These are phyloP conservation scores for Aspergillus ostianus DNA, from an alignment of 495 filamentous ascomycete species.

Conservation along the genomic window DNA sequence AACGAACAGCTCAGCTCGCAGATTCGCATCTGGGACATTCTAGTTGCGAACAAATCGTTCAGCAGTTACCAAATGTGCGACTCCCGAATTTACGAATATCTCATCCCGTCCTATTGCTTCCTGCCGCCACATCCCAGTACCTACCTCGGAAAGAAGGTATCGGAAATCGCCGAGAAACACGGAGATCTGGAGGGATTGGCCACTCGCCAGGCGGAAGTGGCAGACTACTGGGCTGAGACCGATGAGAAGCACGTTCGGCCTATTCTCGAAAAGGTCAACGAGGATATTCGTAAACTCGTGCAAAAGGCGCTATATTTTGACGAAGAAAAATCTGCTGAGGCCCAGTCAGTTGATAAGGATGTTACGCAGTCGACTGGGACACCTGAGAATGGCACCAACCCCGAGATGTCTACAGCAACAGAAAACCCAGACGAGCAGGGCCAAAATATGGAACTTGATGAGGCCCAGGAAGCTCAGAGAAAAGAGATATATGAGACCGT, in stretches of 20 bases:
- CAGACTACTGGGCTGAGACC: slow-evolving; percentile 74
- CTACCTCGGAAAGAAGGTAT: slow-evolving; percentile 76
- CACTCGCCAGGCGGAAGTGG: slow-evolving; percentile 70
- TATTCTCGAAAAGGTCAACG: slow-evolving; percentile 59
- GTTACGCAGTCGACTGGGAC: slow-evolving; percentile 7
- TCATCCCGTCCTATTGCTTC: slow-evolving; percentile 88
- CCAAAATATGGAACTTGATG: slow-evolving; percentile 2
- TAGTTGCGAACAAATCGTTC: slow-evolving; percentile 80
- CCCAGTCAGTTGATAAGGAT: slow-evolving; percentile 13
- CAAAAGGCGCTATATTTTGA: slow-evolving; percentile 38
- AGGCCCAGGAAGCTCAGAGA: slow-evolving; percentile 29
- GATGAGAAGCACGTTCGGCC: slow-evolving; percentile 75
- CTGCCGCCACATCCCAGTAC: slow-evolving; percentile 87
- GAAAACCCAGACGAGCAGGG: slow-evolving; percentile 9
- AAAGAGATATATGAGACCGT: slow-evolving; percentile 56
- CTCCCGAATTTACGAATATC: slow-evolving; percentile 92
- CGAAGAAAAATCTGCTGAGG: slow-evolving; percentile 22
- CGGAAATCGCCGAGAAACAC: slow-evolving; percentile 66
- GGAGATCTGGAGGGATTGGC: slow-evolving; percentile 66
- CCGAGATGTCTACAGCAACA: slow-evolving; percentile 3
- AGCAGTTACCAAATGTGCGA: slow-evolving; percentile 91
- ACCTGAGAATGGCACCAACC: neutral
- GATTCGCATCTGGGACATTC: slow-evolving; percentile 90
- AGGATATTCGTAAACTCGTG: slow-evolving; percentile 40
- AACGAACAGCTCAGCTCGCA: slow-evolving; percentile 80